Evolutionary conservation across 2,329 filamentous ascomycete species (phyloP).

Genomic region (Aspergillus fumigatus): DNA sequence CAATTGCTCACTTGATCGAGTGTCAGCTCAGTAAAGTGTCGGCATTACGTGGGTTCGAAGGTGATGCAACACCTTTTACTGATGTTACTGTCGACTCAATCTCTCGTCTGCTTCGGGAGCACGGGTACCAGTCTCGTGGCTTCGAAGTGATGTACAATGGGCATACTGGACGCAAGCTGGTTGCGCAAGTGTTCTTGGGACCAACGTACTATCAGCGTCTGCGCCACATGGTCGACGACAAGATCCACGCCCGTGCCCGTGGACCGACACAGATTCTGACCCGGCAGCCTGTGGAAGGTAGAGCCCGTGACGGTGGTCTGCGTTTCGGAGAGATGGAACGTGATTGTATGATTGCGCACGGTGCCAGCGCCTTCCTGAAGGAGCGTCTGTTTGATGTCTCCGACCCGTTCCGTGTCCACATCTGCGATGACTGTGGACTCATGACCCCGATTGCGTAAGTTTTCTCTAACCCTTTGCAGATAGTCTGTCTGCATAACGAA

Average conservation of each 20-base stretch:
- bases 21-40: constrained; percentile 96
- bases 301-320: constrained; percentile 93
- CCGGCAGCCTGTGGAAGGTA: constrained; percentile 94
- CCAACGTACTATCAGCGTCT: constrained; percentile 98
- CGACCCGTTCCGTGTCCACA: constrained; percentile 95
- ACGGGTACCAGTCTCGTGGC: constrained; percentile 93
- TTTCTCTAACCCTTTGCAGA: neutral
- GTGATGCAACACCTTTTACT: constrained; percentile 95
- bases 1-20: constrained; percentile 99
- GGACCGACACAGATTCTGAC: constrained; percentile 97
- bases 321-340: constrained; percentile 99
- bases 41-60: constrained; percentile 87
- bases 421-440: constrained; percentile 96
- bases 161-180: constrained; percentile 89
- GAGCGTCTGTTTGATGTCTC: constrained; percentile 96
- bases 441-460: constrained; percentile 99
- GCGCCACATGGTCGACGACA: constrained; percentile 99
- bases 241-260: constrained; percentile 97
- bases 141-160: constrained; percentile 99
- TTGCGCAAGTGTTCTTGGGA: constrained; percentile 92
- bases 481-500: constrained; percentile 3
- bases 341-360: constrained; percentile 99
- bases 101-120: constrained; percentile 76
- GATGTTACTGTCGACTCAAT: constrained; percentile 95
- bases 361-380: constrained; percentile 93